Percentiles rank a stretch among this genome's conserved stretches.
These are phyloP conservation scores for Leccinum imitatum DNA, from an alignment of 768 basidiomycete species.

Conservation along the genomic window DNA sequence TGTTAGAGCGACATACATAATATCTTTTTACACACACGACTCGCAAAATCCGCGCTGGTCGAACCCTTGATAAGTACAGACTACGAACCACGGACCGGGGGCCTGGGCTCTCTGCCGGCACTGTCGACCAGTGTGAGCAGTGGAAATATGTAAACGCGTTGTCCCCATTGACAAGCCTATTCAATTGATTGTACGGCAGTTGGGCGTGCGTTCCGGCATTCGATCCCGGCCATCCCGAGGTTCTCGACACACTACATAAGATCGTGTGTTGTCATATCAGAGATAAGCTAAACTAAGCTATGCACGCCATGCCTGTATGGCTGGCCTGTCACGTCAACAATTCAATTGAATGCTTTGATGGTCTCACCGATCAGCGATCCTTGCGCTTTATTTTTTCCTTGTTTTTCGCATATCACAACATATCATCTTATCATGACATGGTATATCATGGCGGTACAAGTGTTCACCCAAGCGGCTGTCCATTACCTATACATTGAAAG, in stretches of 20 bases:
- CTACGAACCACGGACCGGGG: not conserved
- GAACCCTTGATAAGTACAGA: not conserved
- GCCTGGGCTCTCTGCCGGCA: not conserved
- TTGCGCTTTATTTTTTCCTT: not conserved
- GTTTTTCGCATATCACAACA: not conserved
- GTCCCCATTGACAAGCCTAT: not conserved
- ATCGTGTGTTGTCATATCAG: slow-evolving; percentile 16
- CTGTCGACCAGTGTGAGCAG: not conserved
- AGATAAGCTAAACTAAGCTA: slow-evolving; percentile 28
- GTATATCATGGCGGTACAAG: not conserved
- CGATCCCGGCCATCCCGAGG: not conserved
- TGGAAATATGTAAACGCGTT: not conserved
- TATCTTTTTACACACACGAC: slow-evolving; percentile 4
- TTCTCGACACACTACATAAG: not conserved
- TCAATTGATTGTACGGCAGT: not conserved
- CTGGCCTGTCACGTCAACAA: not conserved
- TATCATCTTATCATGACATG: not conserved
- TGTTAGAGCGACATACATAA: slow-evolving; percentile 17
- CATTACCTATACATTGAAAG: not conserved
- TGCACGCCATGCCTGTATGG: not conserved
- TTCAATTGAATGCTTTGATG: not conserved
- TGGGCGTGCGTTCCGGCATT: not conserved
- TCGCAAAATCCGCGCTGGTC: not conserved
- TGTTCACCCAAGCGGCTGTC: not conserved
- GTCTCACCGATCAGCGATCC: not conserved